phyloP scores from a whole-genome alignment of 164 flowering plant genomes.

The Annona cherimola region DNA sequence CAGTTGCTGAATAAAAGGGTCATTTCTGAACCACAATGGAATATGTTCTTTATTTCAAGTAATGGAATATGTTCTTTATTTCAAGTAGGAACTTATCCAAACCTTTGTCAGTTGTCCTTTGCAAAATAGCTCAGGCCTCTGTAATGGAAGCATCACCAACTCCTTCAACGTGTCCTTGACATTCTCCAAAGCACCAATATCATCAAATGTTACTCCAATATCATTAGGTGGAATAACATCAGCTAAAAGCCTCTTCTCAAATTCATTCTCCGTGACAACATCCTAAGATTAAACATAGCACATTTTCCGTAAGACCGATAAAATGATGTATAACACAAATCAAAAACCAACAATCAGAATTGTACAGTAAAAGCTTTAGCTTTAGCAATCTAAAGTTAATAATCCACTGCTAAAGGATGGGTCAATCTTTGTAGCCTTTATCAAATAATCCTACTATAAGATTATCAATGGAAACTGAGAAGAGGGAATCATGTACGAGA shows the following conservation, averaged over 20 bases:
- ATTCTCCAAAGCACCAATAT: slow-evolving; percentile 89
- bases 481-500: too few relatives aligned
- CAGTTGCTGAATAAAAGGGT: too few relatives aligned
- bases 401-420: neutral
- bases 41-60: neutral
- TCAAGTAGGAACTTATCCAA: neutral
- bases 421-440: neutral
- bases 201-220: slow-evolving; percentile 92
- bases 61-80: neutral
- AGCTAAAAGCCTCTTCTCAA: slow-evolving; percentile 82
- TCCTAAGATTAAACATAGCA: slow-evolving; percentile 41
- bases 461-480: neutral
- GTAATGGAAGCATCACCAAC: slow-evolving; percentile 95
- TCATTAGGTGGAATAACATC: slow-evolving; percentile 96
- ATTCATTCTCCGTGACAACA: slow-evolving; percentile 92
- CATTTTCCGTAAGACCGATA: slow-evolving; percentile 2
- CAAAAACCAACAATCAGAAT: neutral
- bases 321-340: neutral
- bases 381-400: neutral
- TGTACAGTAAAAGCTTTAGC: neutral
- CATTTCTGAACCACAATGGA: neutral
- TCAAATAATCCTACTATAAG: neutral
- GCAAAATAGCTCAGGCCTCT: slow-evolving; percentile 87
- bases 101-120: slow-evolving; percentile 96
- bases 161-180: slow-evolving; percentile 97